Evolutionary conservation across 257 asterid species (phyloP), one percentile per base, ranked within the genome.

Genomic region (Gentiana macrophylla): DNA sequence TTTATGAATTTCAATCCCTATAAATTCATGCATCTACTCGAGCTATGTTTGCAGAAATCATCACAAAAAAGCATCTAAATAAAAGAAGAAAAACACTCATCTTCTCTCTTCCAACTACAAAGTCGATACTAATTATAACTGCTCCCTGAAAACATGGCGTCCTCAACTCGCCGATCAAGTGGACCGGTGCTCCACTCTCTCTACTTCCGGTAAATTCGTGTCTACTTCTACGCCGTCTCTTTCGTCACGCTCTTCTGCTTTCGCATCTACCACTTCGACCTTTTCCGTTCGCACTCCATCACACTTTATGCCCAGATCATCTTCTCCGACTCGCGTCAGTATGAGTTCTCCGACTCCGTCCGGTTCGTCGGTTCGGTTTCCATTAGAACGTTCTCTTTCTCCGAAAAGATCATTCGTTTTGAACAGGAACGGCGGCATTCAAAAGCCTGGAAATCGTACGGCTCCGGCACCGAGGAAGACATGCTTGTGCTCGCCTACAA

Each of bases 401-500:
- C 72, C 72, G 24, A 50, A 58, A 44, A 57, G 61, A 8, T 57
- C 61, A 11, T 41, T 57, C 32, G 37, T 57, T 11, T 10, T 44
- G 49, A 57, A 44, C 52, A 35, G 41, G 12, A 2, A 32, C 3
- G 35, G 4, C 36, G 10, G 37, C 13, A 49, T 41, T 55, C 47
- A 7, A 15, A 38, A 41, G 35, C 8, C 60, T 7, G 50, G 50
- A 3, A 43, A 56, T 15, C 4, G 37, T 12, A 37, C 60, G 24
- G 32, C 41, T 11, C 49, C 70, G n/a, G 55, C 79, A 6, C 73
- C 11, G 53, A 70, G 60, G 75, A 61, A 75, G 62, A 37, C 76
- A 44, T 81, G 89, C 8, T 63, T 78, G 83, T 81, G 89, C 52
- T 76, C 89, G 12, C 89, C 89, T 2, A 78, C 86, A 0, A 81